Base-by-base conservation (phyloP, 2,329 filamentous ascomycete genomes). In the Hypoxylon sp. region DNA sequence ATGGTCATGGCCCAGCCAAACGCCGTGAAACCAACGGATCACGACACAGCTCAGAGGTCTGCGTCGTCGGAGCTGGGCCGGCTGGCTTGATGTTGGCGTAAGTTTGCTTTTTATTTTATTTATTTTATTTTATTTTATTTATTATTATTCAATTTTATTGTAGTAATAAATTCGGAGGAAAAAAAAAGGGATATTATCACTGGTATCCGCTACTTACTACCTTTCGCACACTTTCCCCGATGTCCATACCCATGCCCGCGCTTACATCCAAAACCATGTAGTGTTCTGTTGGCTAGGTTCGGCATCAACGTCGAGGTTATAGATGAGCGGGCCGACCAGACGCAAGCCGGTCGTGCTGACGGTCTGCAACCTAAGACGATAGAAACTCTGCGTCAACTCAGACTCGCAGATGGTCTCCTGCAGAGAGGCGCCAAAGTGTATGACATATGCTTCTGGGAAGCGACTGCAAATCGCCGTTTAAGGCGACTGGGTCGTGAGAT, bases 291-390 rank as follows among this genome's bases (percentile, higher is more conserved):
- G 34, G 85, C 86, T 16, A 84, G 90, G 7, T 91, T 87, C 72
- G 90, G 90, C 12, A 87, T 92, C 72, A 87, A 87, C 59, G 84
- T 87, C 2, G 83, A 85, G 41, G 83, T 93, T 46, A 82, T 93
- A 51, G 91, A 93, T 78, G 89, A 93, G 74, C 81, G 90, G 68
- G 81, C 86, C 32, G 86, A 91, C 71, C 87, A 87, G 73, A 94
- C 91, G 1, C 82, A 87, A 5, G 89, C 89, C 7, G 90, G 90
- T 43, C 82, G 86, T 61, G 77, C 74, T 64, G 91, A 93, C 76
- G 91, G 91, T 41, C 81, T 93, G 55, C 91, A 93, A 73, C 91
- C 91, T 46, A 93, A 93, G 79, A 91, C 90, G 0, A 91, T 94
- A 72, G 91, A 93, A 80, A 93, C 91, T 0, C 86, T 93, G 71